phyloP scores from a whole-genome alignment of 495 filamentous ascomycete species.

The Aspergillus conjunctus region DNA sequence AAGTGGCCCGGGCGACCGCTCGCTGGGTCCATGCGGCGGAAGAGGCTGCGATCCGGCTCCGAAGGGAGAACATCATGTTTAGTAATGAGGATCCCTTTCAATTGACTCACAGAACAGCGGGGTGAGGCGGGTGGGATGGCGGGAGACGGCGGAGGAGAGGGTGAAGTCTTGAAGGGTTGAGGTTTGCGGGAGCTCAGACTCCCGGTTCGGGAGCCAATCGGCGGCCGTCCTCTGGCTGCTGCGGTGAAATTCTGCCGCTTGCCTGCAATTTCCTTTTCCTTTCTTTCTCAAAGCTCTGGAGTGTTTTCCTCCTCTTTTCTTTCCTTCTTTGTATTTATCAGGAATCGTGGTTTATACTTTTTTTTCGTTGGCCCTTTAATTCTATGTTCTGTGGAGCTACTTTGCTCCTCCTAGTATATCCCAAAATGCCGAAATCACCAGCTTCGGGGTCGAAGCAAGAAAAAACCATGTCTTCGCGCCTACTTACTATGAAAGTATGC shows the following conservation, averaged over 20 bases:
- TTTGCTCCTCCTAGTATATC: slow-evolving; percentile 15
- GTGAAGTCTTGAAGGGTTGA: slow-evolving; percentile 30
- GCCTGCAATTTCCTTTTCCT: slow-evolving; percentile 17
- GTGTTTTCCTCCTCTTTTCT: slow-evolving; percentile 4
- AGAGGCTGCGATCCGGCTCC: slow-evolving; percentile 49
- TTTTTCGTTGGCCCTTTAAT: slow-evolving; percentile 23
- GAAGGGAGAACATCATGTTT: slow-evolving; percentile 60
- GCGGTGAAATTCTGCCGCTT: slow-evolving; percentile 29
- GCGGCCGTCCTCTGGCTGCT: slow-evolving; percentile 18
- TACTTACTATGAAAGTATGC: slow-evolving; percentile 85
- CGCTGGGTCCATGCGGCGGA: slow-evolving; percentile 41
- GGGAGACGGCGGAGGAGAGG: slow-evolving; percentile 29
- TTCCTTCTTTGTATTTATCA: neutral
- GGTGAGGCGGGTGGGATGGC: slow-evolving; percentile 19
- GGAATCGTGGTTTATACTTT: slow-evolving; percentile 15
- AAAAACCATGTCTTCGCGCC: slow-evolving; percentile 85
- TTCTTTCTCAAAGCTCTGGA: slow-evolving; percentile 4
- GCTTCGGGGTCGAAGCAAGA: slow-evolving; percentile 43
- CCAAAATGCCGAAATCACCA: slow-evolving; percentile 40
- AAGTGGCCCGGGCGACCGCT: slow-evolving; percentile 42
- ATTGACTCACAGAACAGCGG: slow-evolving; percentile 11
- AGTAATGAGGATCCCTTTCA: slow-evolving; percentile 25
- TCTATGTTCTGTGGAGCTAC: neutral
- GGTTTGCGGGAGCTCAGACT: slow-evolving; percentile 29
- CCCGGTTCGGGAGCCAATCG: slow-evolving; percentile 30